Conservation (phyloP, 1,284 basidiomycete genomes). For the Fomes fomentarius region DNA sequence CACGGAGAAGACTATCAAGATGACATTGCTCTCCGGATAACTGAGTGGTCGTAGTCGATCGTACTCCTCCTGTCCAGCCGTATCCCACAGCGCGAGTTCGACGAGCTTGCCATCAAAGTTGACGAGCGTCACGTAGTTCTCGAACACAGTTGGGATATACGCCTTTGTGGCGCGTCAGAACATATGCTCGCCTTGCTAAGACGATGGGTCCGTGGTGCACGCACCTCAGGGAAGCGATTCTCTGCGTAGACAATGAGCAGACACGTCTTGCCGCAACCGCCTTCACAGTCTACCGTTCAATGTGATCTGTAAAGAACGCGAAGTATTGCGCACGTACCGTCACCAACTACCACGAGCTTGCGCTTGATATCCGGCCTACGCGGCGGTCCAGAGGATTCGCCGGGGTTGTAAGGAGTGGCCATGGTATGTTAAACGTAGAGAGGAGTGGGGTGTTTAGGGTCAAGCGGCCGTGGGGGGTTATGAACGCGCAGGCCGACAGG, state of each 20-base stretch:
- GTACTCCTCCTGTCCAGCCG: slow-evolving; percentile 98
- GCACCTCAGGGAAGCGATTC: slow-evolving; percentile 96
- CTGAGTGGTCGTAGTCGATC: slow-evolving; percentile 92
- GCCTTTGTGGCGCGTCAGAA: slow-evolving; percentile 53
- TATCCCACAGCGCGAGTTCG: slow-evolving; percentile 97
- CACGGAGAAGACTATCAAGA: slow-evolving; percentile 96
- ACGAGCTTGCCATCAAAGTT: slow-evolving; percentile 88
- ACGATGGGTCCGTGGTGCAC: slow-evolving; percentile 13
- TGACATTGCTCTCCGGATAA: slow-evolving; percentile 96
- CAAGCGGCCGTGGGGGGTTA: no score
- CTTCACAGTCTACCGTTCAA: slow-evolving; percentile 36
- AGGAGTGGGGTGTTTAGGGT: background rate
- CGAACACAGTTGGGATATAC: slow-evolving; percentile 98
- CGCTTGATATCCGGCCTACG: slow-evolving; percentile 81
- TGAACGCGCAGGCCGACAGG: no score
- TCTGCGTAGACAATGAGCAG: slow-evolving; percentile 94
- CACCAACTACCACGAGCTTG: slow-evolving; percentile 90
- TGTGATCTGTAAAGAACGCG: slow-evolving; percentile 31
- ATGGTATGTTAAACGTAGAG: slow-evolving; percentile 4
- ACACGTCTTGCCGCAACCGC: slow-evolving; percentile 89
- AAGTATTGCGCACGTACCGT: slow-evolving; percentile 59
- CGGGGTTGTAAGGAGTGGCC: slow-evolving; percentile 23
- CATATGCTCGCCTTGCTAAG: background rate
- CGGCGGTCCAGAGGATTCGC: slow-evolving; percentile 29
- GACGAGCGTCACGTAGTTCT: slow-evolving; percentile 94